phyloP scores from a whole-genome alignment of 352 stramenopile species.

The Chrysophaeum taylorii region DNA sequence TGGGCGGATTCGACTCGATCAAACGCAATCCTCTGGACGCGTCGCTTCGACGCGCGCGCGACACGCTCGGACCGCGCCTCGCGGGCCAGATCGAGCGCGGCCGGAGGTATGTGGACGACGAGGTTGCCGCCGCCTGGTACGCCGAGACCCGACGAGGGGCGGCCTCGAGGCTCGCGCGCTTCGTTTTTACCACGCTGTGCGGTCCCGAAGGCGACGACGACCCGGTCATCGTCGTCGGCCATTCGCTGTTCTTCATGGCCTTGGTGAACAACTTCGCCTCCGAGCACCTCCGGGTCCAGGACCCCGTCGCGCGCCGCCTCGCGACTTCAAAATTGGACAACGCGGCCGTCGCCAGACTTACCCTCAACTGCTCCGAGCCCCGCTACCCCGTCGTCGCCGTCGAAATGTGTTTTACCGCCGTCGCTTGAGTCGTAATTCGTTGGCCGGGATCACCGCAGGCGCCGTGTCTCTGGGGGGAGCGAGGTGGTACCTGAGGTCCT shows the following conservation, averaged over 20 bases:
- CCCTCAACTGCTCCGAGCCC: not conserved
- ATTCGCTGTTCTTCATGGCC: not conserved
- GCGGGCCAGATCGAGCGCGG: not conserved
- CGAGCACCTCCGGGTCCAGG: no score
- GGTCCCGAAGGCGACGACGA: no score
- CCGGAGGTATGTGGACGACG: not conserved
- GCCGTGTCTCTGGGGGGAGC: no score
- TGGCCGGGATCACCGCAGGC: no score
- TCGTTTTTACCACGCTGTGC: no score
- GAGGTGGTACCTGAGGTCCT: no score
- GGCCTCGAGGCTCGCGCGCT: not conserved
- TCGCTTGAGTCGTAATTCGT: no score
- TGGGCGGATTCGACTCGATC: not conserved
- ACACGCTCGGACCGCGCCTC: not conserved
- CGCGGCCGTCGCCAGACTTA: not conserved
- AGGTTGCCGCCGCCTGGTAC: not conserved
- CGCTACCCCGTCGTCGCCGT: not conserved
- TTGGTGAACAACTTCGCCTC: slow-evolving; percentile 8
- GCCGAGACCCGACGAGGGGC: not conserved
- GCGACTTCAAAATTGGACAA: not conserved
- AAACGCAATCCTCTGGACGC: no score
- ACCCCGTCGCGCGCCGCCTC: not conserved
- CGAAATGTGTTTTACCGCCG: not conserved
- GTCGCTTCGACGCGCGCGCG: no score
- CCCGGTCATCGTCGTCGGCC: slow-evolving; percentile 7